phyloP scores from a whole-genome alignment of 1,139 yeast species.

The Kodamaea alishanica region DNA sequence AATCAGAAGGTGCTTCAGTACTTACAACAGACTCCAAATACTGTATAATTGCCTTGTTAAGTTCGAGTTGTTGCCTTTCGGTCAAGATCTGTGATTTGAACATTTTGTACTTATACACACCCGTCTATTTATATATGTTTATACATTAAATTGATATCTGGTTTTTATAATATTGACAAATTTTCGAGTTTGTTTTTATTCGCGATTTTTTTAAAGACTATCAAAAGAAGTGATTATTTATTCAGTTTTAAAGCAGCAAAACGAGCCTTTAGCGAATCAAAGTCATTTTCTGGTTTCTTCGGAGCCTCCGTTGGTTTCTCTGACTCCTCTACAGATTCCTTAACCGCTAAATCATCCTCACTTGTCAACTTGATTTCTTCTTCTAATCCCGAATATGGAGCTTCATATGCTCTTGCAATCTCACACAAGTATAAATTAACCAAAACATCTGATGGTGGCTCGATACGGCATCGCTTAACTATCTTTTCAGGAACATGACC shows the following conservation, averaged over 20 bases:
- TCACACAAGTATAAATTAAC: slow-evolving; percentile 72
- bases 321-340: slow-evolving; percentile 13
- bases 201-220: no score
- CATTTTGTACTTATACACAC: slow-evolving; percentile 2
- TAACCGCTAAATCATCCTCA: slow-evolving; percentile 20
- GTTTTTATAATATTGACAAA: no score
- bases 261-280: slow-evolving; percentile 43
- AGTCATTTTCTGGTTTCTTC: slow-evolving; percentile 25
- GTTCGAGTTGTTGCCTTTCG: slow-evolving; percentile 49
- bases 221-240: neutral
- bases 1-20: slow-evolving; percentile 15
- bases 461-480: slow-evolving; percentile 56
- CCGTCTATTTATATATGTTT: no score
- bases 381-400: slow-evolving; percentile 61
- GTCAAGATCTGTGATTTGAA: slow-evolving; percentile 33
- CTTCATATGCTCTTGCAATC: slow-evolving; percentile 76
- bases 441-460: slow-evolving; percentile 63
- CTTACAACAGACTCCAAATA: slow-evolving; percentile 39
- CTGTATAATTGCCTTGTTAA: slow-evolving; percentile 54
- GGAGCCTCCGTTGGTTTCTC: slow-evolving; percentile 9
- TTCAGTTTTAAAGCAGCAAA: slow-evolving; percentile 42
- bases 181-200: no score
- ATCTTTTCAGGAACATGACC: slow-evolving; percentile 64
- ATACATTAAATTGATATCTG: no score
- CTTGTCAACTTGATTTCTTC: slow-evolving; percentile 26